Conservation (phyloP, 257 asterid genomes). For the Forsythia viridissima region DNA sequence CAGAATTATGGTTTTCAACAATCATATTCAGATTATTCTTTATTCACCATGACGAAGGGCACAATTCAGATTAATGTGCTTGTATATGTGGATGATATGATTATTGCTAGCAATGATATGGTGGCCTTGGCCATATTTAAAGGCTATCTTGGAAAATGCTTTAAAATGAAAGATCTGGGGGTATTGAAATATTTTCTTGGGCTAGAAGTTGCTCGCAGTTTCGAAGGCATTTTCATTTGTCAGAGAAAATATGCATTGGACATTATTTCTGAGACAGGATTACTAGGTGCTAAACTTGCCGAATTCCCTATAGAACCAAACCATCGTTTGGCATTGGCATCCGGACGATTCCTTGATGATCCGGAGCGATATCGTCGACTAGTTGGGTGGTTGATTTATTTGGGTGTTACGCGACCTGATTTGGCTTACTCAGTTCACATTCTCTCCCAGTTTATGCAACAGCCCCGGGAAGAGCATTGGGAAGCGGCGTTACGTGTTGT, state of each 20-base stretch:
- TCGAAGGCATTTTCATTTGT: not conserved
- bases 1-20: constrained; percentile 9
- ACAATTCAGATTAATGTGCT: not conserved
- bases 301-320: constrained; percentile 2
- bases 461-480: not conserved
- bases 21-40: constrained; percentile 15
- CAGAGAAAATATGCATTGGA: constrained; percentile 22
- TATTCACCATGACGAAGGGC: not conserved
- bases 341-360: not conserved
- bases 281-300: constrained; percentile 7
- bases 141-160: not conserved
- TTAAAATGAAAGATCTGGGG: constrained; percentile 18
- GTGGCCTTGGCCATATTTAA: not conserved
- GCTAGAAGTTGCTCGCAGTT: constrained; percentile 9
- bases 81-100: constrained; percentile 23
- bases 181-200: constrained; percentile 11
- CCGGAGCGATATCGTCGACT: not conserved
- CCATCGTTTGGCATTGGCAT: not conserved
- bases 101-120: not conserved
- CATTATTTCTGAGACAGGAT: constrained; percentile 12
- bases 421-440: not conserved
- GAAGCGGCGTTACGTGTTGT: not conserved
- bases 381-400: constrained; percentile 19
- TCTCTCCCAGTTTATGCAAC: constrained; percentile 13
- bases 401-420: constrained; percentile 19